Evolutionary conservation across 805 yeast genomes (phyloP), one percentile per base, ranked within the genome.

Genomic region (Candida khao-thaluensis): DNA sequence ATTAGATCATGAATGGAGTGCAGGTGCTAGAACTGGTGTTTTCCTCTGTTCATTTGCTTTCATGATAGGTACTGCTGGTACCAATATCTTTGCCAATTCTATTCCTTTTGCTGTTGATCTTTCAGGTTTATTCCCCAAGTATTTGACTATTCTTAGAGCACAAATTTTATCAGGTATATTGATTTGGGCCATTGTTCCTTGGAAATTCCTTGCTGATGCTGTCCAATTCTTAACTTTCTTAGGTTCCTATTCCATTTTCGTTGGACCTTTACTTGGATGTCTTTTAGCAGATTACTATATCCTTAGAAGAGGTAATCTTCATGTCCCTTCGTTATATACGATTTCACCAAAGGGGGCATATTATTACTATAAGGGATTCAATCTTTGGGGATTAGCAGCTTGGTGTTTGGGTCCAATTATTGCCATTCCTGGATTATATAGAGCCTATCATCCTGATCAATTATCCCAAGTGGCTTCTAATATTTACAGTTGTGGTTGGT

Each of bases 71-170:
- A 53, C 56, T 21, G 60, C 59, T 12, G 59, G 59, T 34, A 56
- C 61, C 3, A 56, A 56, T 33, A 55, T 53, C 17, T 55, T 56
- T 46, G 61, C 54, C 11, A 56, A 56, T 42, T 45, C 49, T 4
- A 42, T 47, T 32, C 51, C 51, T 9, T 45, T 47, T 34, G 56
- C 60, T 10, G 53, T 55, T 16, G 61, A 56, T 40, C 30, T 55
- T 14, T 39, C 52, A 7, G 57, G 57, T 25, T 42, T 55, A 28
- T 31, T 53, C 4, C 61, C 60, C 31, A 52, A 48, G 29, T 56
- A 56, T 31, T 55, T 55, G 43, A 55, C 50, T 2, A 56, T 56
- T 40, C 39, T 56, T 20, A 36, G 49, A 24, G 45, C 46, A 16
- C 49, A 45, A 35, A 40, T 45, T 12, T 25, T 45, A 11, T 27